Evolutionary conservation across 2,329 filamentous ascomycete genomes (phyloP), one percentile per base, ranked within the genome.

Genomic region (Colletotrichum tropicicola): DNA sequence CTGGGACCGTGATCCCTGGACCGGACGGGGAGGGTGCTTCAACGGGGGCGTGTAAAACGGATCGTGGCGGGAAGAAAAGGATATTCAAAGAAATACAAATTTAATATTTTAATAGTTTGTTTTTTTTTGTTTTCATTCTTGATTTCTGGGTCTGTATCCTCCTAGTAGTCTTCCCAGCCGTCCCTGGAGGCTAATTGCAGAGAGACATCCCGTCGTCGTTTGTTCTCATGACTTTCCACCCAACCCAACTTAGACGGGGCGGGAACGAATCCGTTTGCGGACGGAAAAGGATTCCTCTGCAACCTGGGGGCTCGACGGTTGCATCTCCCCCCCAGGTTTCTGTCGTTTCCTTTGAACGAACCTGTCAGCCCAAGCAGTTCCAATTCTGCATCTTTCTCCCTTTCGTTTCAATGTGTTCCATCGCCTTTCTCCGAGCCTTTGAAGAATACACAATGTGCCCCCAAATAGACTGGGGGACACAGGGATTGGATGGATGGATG

Each of bases 191-290:
- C 61, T 65, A 65, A 25, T 54, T 51, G 61, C 56, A 65, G 61
- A 49, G 30, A 39, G 41, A 39, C 5, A 12, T 39, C 15, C 41
- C 27, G 35, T 39, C 41, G 57, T 49, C 30, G 61, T 48, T 61
- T 61, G 61, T 61, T 44, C 61, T 37, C 61, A 54, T 61, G 56
- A 55, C 57, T 55, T 27, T 12, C 19, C 8, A 25, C 5, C n/a
- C 27, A 27, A 13, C 39, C 39, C 39, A 21, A 43, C 39, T 43
- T 43, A 21, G 39, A 43, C 10, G 37, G 13, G 21, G 32, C 32
- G 48, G 56, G 48, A 53, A 48, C 23, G 41, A 60, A 55, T 61
- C 61, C 61, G 61, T 65, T 65, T 61, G 61, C 61, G 35, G 48
- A 55, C 56, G 61, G 49, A 37, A 60, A 49, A 43, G 21, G 43